Conservation (phyloP, 2,329 filamentous ascomycete genomes). For the Conoideocrella luteorostrata region DNA sequence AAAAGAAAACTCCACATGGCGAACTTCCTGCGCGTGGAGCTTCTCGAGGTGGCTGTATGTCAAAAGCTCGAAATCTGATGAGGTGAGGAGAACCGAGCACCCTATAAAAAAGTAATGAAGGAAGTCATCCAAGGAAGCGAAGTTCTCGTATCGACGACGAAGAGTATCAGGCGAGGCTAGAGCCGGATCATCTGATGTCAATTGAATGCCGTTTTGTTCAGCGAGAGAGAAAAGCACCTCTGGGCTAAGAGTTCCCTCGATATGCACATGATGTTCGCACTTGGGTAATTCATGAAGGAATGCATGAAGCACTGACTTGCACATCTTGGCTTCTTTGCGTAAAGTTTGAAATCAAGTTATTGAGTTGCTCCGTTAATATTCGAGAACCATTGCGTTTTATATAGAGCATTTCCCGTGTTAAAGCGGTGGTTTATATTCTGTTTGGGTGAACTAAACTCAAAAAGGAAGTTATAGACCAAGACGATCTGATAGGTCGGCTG, state of each 20-base stretch:
- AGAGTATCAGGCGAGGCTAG: slow-evolving; percentile 57
- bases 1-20: slow-evolving; percentile 74
- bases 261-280: slow-evolving; percentile 75
- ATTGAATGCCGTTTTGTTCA: slow-evolving; percentile 54
- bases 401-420: no score
- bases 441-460: no score
- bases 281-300: slow-evolving; percentile 65
- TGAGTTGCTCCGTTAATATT: no score
- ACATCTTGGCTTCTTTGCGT: no score
- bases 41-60: slow-evolving; percentile 65
- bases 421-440: no score
- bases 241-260: slow-evolving; percentile 69
- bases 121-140: slow-evolving; percentile 70
- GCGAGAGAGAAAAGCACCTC: slow-evolving; percentile 65
- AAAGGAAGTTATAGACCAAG: no score
- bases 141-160: slow-evolving; percentile 56
- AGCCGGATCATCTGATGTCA: slow-evolving; percentile 57
- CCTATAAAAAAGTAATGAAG: slow-evolving; percentile 64
- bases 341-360: no score
- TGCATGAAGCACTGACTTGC: slow-evolving; percentile 40
- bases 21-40: slow-evolving; percentile 57
- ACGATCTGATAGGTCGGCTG: no score
- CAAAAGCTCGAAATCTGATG: slow-evolving; percentile 65
- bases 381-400: no score
- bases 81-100: slow-evolving; percentile 60